Evolutionary conservation across 1,139 yeast species (phyloP).

Genomic region (Schizosaccharomyces versatilis): DNA sequence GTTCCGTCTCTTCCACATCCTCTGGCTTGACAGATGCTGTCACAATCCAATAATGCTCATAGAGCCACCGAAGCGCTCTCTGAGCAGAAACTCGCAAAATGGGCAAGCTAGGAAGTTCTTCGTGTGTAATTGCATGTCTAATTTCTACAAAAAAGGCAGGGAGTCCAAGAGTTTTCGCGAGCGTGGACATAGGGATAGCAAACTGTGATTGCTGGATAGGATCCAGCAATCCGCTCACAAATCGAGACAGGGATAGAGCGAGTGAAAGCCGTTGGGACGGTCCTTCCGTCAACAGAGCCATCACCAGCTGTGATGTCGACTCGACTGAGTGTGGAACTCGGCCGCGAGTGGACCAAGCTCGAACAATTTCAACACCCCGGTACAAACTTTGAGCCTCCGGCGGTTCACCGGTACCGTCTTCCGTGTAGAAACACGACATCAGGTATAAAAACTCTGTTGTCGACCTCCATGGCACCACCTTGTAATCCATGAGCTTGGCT

Average conservation of each 20-base stretch:
- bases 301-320: not conserved
- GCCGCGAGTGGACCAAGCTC: not conserved
- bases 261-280: conserved; percentile 13
- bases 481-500: not conserved
- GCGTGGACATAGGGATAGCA: conserved; percentile 55
- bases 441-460: not conserved
- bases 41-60: conserved; percentile 47
- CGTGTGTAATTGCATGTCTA: conserved; percentile 85
- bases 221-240: conserved; percentile 81
- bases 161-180: conserved; percentile 47
- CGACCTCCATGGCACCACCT: not conserved
- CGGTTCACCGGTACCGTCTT: not conserved
- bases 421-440: not conserved
- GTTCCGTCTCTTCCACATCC: not conserved
- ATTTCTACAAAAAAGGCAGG: conserved; percentile 77
- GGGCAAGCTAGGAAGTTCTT: conserved; percentile 47
- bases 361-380: conserved; percentile 1
- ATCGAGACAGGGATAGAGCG: conserved; percentile 57
- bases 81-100: conserved; percentile 36
- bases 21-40: not conserved
- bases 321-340: conserved; percentile 1
- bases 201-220: conserved; percentile 59
- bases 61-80: conserved; percentile 56
- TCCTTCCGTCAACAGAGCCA: not conserved
- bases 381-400: not conserved